Conservation (phyloP, 768 basidiomycete genomes). For the Termitomyces sp. region DNA sequence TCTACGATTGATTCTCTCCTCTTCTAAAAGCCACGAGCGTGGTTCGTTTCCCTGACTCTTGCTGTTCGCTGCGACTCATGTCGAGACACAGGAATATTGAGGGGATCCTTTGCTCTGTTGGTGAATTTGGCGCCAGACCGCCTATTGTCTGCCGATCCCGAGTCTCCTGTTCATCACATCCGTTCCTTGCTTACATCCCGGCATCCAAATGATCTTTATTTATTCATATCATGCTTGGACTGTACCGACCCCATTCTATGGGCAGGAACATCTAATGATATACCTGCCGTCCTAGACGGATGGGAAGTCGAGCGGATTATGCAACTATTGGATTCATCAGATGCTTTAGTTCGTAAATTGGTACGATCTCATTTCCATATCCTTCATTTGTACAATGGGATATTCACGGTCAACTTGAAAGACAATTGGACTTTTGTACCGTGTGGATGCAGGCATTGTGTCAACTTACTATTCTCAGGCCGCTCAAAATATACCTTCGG, state of each 20-base stretch:
- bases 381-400: not conserved
- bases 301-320: slow-evolving; percentile 75
- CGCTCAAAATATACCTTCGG: slow-evolving; percentile 32
- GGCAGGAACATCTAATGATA: slow-evolving; percentile 58
- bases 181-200: slow-evolving; percentile 55
- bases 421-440: slow-evolving; percentile 57
- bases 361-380: slow-evolving; percentile 31
- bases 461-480: slow-evolving; percentile 48
- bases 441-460: slow-evolving; percentile 58
- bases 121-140: slow-evolving; percentile 24
- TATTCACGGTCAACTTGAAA: slow-evolving; percentile 30
- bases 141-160: slow-evolving; percentile 19
- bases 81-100: slow-evolving; percentile 25
- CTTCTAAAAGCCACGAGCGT: slow-evolving; percentile 18
- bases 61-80: not conserved
- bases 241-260: slow-evolving; percentile 57
- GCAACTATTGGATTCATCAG: slow-evolving; percentile 59
- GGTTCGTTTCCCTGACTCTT: slow-evolving; percentile 15
- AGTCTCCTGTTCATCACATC: slow-evolving; percentile 42
- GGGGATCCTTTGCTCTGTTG: slow-evolving; percentile 35
- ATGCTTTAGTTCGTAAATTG: slow-evolving; percentile 54
- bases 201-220: slow-evolving; percentile 57
- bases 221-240: slow-evolving; percentile 64
- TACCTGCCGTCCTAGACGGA: slow-evolving; percentile 56
- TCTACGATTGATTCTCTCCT: slow-evolving; percentile 22